A percentile compares a stretch with the other conserved stretches of the same genome.
phyloP scores from a whole-genome alignment of 305 asterid species.

The Fraxinus xanthoxyloides region DNA sequence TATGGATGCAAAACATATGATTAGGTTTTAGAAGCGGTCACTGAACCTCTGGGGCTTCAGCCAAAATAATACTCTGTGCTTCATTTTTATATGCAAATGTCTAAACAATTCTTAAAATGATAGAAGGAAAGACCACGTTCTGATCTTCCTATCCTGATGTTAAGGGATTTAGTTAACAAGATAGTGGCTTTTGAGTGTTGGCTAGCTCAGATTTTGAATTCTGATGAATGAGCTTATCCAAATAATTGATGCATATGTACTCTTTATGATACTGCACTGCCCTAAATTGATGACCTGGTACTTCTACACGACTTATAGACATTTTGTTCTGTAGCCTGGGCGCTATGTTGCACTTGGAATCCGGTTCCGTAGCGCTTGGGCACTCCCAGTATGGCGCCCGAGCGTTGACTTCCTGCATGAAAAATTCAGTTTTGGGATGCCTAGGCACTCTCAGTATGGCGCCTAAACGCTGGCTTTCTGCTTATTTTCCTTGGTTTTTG shows the following conservation, averaged over 20 bases:
- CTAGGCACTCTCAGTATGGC: not conserved
- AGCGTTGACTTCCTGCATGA: no score
- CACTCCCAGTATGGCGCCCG: no score
- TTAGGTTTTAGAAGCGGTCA: no score
- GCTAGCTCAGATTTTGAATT: not conserved
- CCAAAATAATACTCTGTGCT: no score
- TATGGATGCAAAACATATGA: no score
- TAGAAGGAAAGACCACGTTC: not conserved
- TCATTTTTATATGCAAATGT: not conserved
- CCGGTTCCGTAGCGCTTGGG: no score
- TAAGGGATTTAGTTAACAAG: not conserved
- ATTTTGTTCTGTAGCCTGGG: not conserved
- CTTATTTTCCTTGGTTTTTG: not conserved
- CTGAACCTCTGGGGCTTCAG: no score
- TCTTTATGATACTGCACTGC: constrained; percentile 5
- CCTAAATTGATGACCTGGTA: not conserved
- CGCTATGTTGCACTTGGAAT: no score
- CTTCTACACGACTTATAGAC: not conserved
- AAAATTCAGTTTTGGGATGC: no score
- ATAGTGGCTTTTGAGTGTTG: not conserved
- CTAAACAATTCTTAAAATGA: not conserved
- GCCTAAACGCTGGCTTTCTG: not conserved
- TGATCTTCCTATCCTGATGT: not conserved
- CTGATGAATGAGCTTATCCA: not conserved
- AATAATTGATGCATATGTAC: not conserved